Evolutionary conservation across 2,329 filamentous ascomycete species (phyloP), one percentile per base, ranked within the genome.

Genomic region (Xylaria hypoxylon): DNA sequence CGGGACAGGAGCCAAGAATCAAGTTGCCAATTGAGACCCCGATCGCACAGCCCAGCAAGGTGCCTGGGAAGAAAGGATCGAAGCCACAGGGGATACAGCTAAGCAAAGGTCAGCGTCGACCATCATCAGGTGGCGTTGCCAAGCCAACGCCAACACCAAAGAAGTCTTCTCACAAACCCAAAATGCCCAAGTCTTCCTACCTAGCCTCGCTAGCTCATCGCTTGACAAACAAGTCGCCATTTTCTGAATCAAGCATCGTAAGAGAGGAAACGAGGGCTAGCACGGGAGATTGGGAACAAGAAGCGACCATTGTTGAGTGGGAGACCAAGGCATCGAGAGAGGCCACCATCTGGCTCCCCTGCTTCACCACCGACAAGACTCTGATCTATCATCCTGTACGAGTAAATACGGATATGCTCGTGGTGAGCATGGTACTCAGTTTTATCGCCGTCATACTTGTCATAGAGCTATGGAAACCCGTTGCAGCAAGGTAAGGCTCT

Each of bases 251-350:
- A 19, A 77, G 72, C 58, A 73, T 74, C 51, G 71, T 76, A 44
- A 70, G 64, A 48, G 75, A 73, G 59, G 75, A 77, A 62, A 76
- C 74, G 11, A 70, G 69, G 11, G 73, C 71, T 7, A 71, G 68
- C 45, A 67, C 57, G 13, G 59, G 48, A 10, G 71, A 75, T 26
- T 64, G 69, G 55, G 70, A 73, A 57, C 70, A 65, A 10, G 59
- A 73, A 31, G 70, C 71, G 13, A 75, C 70, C 13, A 77, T 74
- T 45, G 70, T 77, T 17, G 74, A 77, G 58, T 59, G 71, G 33
- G 76, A 77, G 61, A 75, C 73, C 6, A 72, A 74, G 62, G 73
- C 73, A 19, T 70, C 70, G 44, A 69, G 71, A 51, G 74, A 74
- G n/a, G 65, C 72, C 2, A 73, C 71, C 55, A 66, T 70, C n/a